Percentiles rank a stretch among this genome's conserved stretches.
Evolutionary conservation across 176 grass and related monocot species (phyloP).

Genomic region (Carex cristatella): DNA sequence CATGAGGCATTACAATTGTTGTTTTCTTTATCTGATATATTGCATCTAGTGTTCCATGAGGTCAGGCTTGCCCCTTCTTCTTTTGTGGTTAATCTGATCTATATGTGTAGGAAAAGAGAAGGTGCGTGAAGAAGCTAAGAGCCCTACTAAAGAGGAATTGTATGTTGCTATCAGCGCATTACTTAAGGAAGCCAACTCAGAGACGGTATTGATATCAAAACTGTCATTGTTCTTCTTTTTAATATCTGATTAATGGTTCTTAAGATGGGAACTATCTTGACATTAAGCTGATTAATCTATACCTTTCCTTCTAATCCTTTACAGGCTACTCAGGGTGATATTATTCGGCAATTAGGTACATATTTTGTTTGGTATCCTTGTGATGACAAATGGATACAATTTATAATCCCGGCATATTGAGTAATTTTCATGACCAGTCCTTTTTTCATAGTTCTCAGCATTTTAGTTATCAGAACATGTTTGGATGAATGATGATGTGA

Average conservation of each 20-base stretch:
- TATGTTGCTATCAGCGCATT: constrained; percentile 68
- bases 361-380: neutral
- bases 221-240: neutral
- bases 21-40: neutral
- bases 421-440: neutral
- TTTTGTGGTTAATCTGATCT: neutral
- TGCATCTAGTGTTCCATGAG: neutral
- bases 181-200: constrained; percentile 95
- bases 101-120: constrained; percentile 61
- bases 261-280: neutral
- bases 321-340: constrained; percentile 87
- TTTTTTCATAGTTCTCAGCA: too few relatives aligned
- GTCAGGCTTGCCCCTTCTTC: neutral
- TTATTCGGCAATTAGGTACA: constrained; percentile 86
- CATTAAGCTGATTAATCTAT: neutral
- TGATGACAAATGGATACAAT: neutral
- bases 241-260: neutral
- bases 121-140: constrained; percentile 28
- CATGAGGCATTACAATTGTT: neutral
- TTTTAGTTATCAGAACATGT: too few relatives aligned
- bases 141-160: constrained; percentile 65
- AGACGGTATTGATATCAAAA: constrained; percentile 48
- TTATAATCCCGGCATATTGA: neutral
- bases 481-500: too few relatives aligned
- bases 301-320: neutral